Evolutionary conservation across 805 yeast species (phyloP), one percentile per base, ranked within the genome.

Genomic region (Vanderwaltozyma verrucispora): DNA sequence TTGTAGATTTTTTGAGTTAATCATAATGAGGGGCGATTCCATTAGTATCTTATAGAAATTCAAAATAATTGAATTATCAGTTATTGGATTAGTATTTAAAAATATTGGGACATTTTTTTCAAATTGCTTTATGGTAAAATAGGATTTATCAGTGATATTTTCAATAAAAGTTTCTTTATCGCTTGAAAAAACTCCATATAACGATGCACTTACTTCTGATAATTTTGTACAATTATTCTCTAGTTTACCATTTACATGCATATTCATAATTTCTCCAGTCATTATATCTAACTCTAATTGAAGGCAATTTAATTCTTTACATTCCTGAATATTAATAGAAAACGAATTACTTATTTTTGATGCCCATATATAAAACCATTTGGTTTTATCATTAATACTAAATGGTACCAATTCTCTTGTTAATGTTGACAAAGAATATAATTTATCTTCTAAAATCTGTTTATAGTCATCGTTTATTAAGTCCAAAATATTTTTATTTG

Each of bases 1-100:
- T 2, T 62, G 57, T 47, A 63, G 69, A 2, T 52, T 40, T 14
- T 48, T 47, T 2, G 75, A 63, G 32, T 77, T 71, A 5, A 83
- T 62, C 8, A 81, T 75, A 48, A 84, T 74, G 15, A 81, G 73
- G 18, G 94, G 94, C 1, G 92, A 85, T 44, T 83, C 80, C 54
- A 80, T 80, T 0, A 92, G 94, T 47, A 82, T 56, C 0, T 84
- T 66, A 49, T 78, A 84, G 12, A 80, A 66, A 45, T 78, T 76
- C 36, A 81, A 50, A 45, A 75, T 70, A 0, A 59, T 47, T 18
- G 63, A 57, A 16, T 61, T 66, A 30, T 66, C 62, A 34, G 70
- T 75, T 14, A 75, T 46, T 32, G 67, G 71, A 1, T 80, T 72
- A 0, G 80, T 68, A 10, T 75, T 64, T 17, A 13, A 14, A 0